These are phyloP conservation scores for Volvox carteri DNA, from an alignment of 163 green algal species.

Conservation along the genomic window DNA sequence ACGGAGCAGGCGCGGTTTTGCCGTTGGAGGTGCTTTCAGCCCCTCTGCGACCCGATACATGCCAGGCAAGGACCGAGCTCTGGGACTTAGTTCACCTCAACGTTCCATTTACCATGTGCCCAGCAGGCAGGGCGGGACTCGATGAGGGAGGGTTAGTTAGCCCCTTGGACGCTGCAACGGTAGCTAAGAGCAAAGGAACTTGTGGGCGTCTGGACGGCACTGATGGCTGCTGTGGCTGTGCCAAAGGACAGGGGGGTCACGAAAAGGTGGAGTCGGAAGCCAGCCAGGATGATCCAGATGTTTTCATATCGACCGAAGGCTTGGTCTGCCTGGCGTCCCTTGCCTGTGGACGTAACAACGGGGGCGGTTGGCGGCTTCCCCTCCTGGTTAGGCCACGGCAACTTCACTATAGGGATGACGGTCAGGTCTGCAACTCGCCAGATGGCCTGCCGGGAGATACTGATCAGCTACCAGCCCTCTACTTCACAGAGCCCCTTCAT, in stretches of 20 bases:
- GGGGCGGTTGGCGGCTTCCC: conserved; percentile 23
- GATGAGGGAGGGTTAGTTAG: not conserved
- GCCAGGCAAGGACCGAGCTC: not conserved
- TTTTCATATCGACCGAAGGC: conserved; percentile 25
- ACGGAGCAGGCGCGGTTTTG: not conserved
- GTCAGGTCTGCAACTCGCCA: not conserved
- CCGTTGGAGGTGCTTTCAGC: not conserved
- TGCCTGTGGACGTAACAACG: not conserved
- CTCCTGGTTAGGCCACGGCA: conserved; percentile 1
- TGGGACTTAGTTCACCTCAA: conserved; percentile 26
- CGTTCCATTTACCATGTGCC: not conserved
- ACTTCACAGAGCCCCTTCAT: conserved; percentile 22
- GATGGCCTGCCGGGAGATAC: not conserved
- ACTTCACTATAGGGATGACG: not conserved
- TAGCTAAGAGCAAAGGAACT: not conserved
- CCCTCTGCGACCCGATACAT: conserved; percentile 1
- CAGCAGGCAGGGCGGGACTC: not conserved
- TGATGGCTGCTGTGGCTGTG: not conserved
- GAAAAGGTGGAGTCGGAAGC: not conserved
- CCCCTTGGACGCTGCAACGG: not conserved
- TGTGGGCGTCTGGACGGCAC: not conserved
- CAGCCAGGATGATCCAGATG: conserved; percentile 15
- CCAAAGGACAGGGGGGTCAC: not conserved
- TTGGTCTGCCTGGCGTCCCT: conserved; percentile 30
- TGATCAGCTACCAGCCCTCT: not conserved